A percentile compares a stretch with the other conserved stretches of the same genome.
Evolutionary conservation across 257 asterid genomes (phyloP).

Genomic region (Capsicum baccatum): DNA sequence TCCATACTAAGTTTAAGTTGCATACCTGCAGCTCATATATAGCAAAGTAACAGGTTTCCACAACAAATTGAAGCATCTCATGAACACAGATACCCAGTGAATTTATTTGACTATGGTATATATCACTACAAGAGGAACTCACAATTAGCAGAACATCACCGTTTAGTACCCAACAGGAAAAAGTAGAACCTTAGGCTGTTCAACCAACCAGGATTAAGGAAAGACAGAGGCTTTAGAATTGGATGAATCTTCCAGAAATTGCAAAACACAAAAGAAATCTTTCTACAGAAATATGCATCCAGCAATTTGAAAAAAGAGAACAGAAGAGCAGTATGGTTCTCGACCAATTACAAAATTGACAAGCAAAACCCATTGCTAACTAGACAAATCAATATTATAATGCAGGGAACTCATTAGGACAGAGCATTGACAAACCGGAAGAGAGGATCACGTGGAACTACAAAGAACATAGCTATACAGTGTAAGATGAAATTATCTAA

Average conservation of each 20-base stretch:
- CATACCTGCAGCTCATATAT: neutral
- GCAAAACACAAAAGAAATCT: neutral
- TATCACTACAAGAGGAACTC: neutral
- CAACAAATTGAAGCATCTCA: neutral
- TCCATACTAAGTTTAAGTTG: neutral
- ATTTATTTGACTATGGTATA: neutral
- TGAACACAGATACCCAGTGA: neutral
- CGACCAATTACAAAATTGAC: neutral
- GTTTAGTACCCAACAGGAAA: neutral
- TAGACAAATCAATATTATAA: neutral
- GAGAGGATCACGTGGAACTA: neutral
- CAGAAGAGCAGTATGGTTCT: neutral
- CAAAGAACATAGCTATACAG: neutral
- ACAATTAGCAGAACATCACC: neutral
- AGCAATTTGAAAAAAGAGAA: neutral
- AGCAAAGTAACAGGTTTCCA: neutral
- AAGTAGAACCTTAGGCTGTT: neutral
- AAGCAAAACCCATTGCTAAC: neutral
- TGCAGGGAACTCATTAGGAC: conserved; percentile 6
- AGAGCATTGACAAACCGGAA: neutral
- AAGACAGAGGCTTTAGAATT: neutral
- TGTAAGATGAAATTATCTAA: conserved; percentile 30
- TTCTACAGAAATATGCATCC: neutral
- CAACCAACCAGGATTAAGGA: neutral
- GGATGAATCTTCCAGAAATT: neutral